Evolutionary conservation across 140 eudicot genomes (phyloP).

Genomic region (Cichorium intybus): DNA sequence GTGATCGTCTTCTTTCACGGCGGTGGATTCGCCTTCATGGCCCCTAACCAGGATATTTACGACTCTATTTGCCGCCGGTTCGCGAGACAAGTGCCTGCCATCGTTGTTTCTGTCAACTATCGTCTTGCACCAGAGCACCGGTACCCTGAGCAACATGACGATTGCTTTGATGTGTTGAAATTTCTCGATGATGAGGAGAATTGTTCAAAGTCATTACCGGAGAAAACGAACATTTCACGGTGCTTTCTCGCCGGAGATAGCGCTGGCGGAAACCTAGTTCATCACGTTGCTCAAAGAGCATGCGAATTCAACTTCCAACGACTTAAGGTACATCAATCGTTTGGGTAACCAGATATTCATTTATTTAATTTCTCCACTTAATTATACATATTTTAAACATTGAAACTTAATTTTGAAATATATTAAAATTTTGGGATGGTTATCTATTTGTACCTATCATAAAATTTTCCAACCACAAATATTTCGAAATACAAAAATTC

Average conservation of each 20-base stretch:
- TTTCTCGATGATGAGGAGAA: slow-evolving; percentile 25
- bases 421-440: background rate
- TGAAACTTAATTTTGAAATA: background rate
- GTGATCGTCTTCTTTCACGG: slow-evolving; percentile 51
- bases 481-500: no score
- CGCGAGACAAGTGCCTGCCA: slow-evolving; percentile 19
- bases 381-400: background rate
- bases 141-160: slow-evolving; percentile 50
- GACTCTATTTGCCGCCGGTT: slow-evolving; percentile 33
- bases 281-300: slow-evolving; percentile 23
- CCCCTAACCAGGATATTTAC: slow-evolving; percentile 19
- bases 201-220: background rate
- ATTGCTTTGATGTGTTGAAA: slow-evolving; percentile 37
- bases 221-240: slow-evolving; percentile 30
- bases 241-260: slow-evolving; percentile 43
- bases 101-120: slow-evolving; percentile 42
- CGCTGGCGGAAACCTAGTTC: slow-evolving; percentile 29
- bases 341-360: background rate
- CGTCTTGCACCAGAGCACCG: slow-evolving; percentile 57
- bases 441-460: background rate
- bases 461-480: background rate
- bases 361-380: background rate
- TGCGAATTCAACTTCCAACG: background rate
- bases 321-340: background rate
- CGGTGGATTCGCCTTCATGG: slow-evolving; percentile 39